Conservation (phyloP, 495 filamentous ascomycete species). For the Chaetomium cochliodes region DNA sequence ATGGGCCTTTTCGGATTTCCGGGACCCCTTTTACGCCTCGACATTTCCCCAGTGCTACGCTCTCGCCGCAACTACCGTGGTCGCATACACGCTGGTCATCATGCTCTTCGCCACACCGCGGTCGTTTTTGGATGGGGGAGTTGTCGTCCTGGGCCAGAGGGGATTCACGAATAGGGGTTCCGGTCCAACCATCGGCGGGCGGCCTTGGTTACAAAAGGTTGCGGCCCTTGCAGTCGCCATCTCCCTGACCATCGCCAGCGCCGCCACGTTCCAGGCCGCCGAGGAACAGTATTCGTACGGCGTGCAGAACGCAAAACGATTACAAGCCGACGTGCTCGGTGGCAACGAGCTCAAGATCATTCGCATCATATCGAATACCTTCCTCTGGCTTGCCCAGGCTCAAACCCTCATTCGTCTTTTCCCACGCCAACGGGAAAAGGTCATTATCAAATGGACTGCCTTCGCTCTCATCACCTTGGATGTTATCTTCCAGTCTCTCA, state of each 20-base stretch:
- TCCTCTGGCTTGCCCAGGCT: conserved; percentile 95
- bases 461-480: conserved; percentile 91
- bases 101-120: conserved; percentile 90
- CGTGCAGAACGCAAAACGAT: conserved; percentile 64
- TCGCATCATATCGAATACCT: conserved; percentile 87
- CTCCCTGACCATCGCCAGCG: conserved; percentile 88
- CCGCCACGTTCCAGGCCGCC: conserved; percentile 81
- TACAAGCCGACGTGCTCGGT: conserved; percentile 73
- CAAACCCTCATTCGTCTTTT: conserved; percentile 95
- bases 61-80: conserved; percentile 83
- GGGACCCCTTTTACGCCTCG: conserved; percentile 89
- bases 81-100: conserved; percentile 90
- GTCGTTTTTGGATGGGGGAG: conserved; percentile 82
- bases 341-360: conserved; percentile 84
- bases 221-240: conserved; percentile 87
- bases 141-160: conserved; percentile 74
- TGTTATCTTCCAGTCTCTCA: conserved; percentile 81
- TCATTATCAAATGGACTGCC: conserved; percentile 97
- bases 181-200: conserved; percentile 81
- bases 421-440: conserved; percentile 92
- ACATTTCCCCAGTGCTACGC: conserved; percentile 88
- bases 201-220: conserved; percentile 95
- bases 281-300: conserved; percentile 72
- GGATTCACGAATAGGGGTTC: conserved; percentile 80
- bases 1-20: conserved; percentile 53